Conservation (phyloP, 2,329 filamentous ascomycete genomes). For the Trichoderma hamatum region DNA sequence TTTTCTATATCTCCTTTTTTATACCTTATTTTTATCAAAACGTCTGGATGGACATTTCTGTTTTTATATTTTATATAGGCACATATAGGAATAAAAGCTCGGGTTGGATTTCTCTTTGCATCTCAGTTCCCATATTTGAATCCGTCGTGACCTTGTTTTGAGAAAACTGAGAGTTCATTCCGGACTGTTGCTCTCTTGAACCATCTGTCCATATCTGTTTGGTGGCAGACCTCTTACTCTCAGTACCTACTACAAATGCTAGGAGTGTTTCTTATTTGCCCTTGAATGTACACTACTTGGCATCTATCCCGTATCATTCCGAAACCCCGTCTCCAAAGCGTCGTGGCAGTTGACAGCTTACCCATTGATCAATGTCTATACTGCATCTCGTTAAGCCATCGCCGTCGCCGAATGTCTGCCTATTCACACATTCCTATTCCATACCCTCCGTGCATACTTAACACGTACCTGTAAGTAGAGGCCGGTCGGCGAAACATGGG, state of each 20-base stretch:
- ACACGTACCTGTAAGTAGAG: neutral
- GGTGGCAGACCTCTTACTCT: too few relatives aligned
- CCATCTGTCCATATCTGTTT: neutral
- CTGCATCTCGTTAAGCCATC: neutral
- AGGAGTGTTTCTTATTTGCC: neutral
- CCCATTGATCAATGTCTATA: neutral
- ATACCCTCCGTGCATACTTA: neutral
- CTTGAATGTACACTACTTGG: neutral
- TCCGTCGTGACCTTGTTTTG: neutral
- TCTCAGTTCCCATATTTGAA: neutral
- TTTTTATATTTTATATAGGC: neutral
- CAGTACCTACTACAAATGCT: neutral
- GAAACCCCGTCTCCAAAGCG: neutral
- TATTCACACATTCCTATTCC: neutral
- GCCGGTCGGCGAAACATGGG: neutral
- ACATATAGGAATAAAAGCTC: conserved; percentile 16
- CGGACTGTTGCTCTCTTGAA: neutral
- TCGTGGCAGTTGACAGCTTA: neutral
- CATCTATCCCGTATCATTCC: neutral
- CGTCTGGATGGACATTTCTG: neutral
- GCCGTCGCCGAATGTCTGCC: neutral
- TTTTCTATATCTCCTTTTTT: neutral
- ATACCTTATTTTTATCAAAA: neutral
- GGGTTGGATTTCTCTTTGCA: neutral
- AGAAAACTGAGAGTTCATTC: too few relatives aligned